Evolutionary conservation across 106 monocot species (phyloP), one percentile per base, ranked within the genome.

Genomic region (Cymbidium sinense): DNA sequence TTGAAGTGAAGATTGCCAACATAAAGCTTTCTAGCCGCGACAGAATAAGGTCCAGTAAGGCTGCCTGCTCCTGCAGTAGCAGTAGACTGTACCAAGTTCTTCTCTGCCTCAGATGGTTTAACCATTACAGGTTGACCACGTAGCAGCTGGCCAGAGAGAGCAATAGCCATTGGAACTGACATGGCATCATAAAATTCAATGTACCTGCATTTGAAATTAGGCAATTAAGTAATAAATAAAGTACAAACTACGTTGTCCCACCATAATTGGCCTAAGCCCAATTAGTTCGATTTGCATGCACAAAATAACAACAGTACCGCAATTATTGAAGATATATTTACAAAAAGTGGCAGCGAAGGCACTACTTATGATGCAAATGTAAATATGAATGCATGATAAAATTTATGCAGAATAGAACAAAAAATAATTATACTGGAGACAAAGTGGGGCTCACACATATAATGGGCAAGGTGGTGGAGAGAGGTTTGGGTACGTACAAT

Each of bases 101-200:
- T 96, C 79, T 96, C 94, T 76, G 94, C 96, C 75, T 96, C 96
- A 39, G 94, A 96, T 29, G 96, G 93, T 80, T 96, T 96, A 73
- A 96, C 96, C 96, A 94, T 93, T 43, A 96, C 94, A 34, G 88
- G 80, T 79, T 94, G 94, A 34, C 96, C 91, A 73, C 85, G 86
- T 73, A 96, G 94, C 12, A 75, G 80, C 81, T 96, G 91, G 1
- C 96, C 96, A 76, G 88, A 88, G 6, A 96, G 88, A 78, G 96
- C 93, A 50, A 96, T 96, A 78, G 96, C 96, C 93, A 96, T 94
- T 36, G 96, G 96, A 64, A 96, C 94, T 19, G 96, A 94, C 96
- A 96, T 94, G 36, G 80, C 94, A 82, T 96, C 93, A 79, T 94
- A 94, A 70, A 96, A 96, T 77, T 96, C 96, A 77, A 96, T 90